Base-by-base conservation (phyloP, 352 stramenopile species). In the Phytophthora multivora region DNA sequence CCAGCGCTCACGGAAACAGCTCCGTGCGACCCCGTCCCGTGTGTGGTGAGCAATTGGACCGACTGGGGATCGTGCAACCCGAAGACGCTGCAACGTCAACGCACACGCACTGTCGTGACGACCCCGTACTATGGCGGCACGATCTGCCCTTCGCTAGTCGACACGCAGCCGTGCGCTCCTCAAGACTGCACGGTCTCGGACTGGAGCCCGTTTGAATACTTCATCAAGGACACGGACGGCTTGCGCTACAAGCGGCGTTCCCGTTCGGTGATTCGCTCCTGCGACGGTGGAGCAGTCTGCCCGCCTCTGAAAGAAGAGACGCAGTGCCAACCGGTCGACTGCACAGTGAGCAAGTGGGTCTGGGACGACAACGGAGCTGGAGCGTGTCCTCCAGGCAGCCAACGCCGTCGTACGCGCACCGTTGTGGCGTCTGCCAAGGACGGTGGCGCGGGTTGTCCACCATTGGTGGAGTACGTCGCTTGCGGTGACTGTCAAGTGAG, bases 401-500 rank as follows among this genome's bases (percentile, higher is more conserved):
- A 73, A 2, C 41, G 41, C 23, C 66, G 65, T 18, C 76, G 46
- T 12, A 74, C 55, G 2, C 79, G 79, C 4, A 59, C 59, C 0
- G 38, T 87, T 15, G 31, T 63, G 18, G 69, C 52, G 0, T 9
- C 56, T 0, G 45, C 72, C 0, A 71, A 63, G n/a, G 77, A 86
- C 42, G 69, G 59, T 0, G 79, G 79, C 0, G 56, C 66, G 8
- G 48, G 59, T n/a, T 78, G 69, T 55, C 65, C 62, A 0, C 6
- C 43, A 12, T 47, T 79, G 10, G 51, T 49, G 9, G 70, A 79
- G 30, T 63, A 52, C 0, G 65, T 88, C 7, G 71, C 61, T 0
- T 79, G 78, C 26, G 66, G 83, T 2, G 70, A 91, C 55, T 91
- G 82, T 19, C 75, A 80, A 11, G 72, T 88, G 19, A 75, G 77